Evolutionary conservation across 1,139 yeast genomes (phyloP), one percentile per base, ranked within the genome.

Genomic region (Geotrichum phurueaensis): DNA sequence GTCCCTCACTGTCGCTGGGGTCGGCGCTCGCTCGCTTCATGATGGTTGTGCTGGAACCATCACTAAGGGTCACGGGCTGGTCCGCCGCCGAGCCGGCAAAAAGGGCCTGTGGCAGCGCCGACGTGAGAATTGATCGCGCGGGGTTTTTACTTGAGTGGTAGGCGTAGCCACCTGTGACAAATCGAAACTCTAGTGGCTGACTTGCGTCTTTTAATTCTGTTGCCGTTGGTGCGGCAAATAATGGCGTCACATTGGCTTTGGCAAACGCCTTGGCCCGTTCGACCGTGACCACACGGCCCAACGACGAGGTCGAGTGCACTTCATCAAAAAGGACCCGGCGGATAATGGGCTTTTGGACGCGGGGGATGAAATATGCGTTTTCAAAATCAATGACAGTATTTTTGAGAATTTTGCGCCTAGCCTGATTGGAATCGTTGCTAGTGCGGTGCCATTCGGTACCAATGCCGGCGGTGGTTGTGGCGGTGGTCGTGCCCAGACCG

Each of bases 81-180:
- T 50, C 51, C 15, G 58, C 55, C 6, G 58, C 60, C 3, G 54
- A 23, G 9, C 60, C 60, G 13, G 48, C n/a, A 48, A 60, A 52
- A 31, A 60, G 49, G 20, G 48, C 56, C 23, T 55, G 39, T 4
- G 63, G 60, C 20, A 60, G 59, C 23, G 63, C 53, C 27, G 48
- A 43, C 20, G 47, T 53, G 7, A 60, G 36, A 22, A 57, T 58
- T 20, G 50, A 39, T 5, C 63, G 54, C 13, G 61, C 53, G 1
- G 63, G 61, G 47, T 60, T 53, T 43, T 60, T 60, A 25, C 59
- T 58, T 1, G 60, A n/a, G 22, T 60, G 63, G 36, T 60, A 60
- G 4, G 63, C 61, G 52, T 60, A 60, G 27, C 63, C 63, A 20
- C 63, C 59, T 13, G 58, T 53, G 13, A 58, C 60, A 36, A 51